Base-by-base conservation (phyloP, 1,284 basidiomycete species). In the Kwoniella shivajii region DNA sequence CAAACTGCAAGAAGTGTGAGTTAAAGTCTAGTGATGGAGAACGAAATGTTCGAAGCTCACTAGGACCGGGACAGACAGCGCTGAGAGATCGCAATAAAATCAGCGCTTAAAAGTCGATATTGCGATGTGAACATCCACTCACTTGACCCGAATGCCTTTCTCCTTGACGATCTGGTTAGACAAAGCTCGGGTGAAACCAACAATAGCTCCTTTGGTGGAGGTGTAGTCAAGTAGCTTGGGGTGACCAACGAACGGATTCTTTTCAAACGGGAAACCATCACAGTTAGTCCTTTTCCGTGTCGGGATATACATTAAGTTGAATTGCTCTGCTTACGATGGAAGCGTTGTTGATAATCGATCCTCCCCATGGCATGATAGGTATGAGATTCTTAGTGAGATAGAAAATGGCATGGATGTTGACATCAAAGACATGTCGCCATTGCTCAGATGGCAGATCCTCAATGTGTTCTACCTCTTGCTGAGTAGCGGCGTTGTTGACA, bases 151-250 rank as follows among this genome's bases (percentile, higher is more conserved):
- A 54, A 84, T 81, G 11, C 80, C 80, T 61, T 79, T 81, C 52
- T 82, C 79, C 53, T 81, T 80, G 30, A 84, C 80, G 44, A 84
- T 78, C 67, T 85, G 83, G 66, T 84, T 84, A 55, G 78, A 81
- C 43, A 84, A 71, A 0, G 80, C 82, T 36, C 79, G 59, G 5
- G 75, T 73, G 63, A 84, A 82, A 5, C 62, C 80, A 42, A 83
- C 75, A 43, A 83, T 82, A 6, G 82, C 81, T n/a, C 83, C 83
- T 68, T 84, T 84, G 18, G 83, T 84, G 1, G 82, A 72, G 16
- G 82, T 82, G 67, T 84, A 85, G 69, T 85, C 84, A 41, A 84
- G 67, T 26, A 84, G 76, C 63, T 66, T 65, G 16, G 83, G 82
- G 63, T 84, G 81, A 0, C 84, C 84, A 30, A 83, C 75, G 56